phyloP scores from a whole-genome alignment of 768 basidiomycete genomes.

The Tylopilus balloui region DNA sequence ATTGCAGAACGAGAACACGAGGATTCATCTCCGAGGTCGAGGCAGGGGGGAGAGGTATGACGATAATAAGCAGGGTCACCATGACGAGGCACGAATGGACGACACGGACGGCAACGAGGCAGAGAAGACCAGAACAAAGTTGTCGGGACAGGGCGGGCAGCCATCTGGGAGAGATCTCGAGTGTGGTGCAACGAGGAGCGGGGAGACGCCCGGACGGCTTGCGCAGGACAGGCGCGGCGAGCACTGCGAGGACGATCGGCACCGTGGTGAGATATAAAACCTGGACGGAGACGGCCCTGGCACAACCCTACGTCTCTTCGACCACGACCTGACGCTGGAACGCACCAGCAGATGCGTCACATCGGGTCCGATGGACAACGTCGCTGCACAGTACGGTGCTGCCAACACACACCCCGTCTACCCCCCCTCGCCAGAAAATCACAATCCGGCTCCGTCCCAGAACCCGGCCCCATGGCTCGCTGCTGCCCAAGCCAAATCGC shows the following conservation, averaged over 20 bases:
- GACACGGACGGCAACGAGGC: conserved; percentile 19
- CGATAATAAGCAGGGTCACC: conserved; percentile 20
- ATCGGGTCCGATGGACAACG: conserved; percentile 35
- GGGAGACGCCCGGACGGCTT: conserved; percentile 12
- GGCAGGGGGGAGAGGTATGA: conserved; percentile 22
- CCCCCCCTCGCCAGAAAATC: conserved; percentile 28
- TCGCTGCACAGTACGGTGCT: conserved; percentile 28
- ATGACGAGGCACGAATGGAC: conserved; percentile 16
- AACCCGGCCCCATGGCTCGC: conserved; percentile 4
- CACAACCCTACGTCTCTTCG: conserved; percentile 25
- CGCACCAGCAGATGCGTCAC: conserved; percentile 33
- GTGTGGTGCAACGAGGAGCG: conserved; percentile 16
- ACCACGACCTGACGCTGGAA: conserved; percentile 27
- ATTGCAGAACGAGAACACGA: conserved; percentile 27
- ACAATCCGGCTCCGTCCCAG: conserved; percentile 17
- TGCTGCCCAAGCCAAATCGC: conserved; percentile 3
- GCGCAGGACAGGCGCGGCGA: conserved; percentile 4
- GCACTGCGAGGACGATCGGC: conserved; percentile 17
- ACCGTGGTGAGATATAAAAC: conserved; percentile 29
- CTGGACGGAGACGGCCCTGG: conserved; percentile 22
- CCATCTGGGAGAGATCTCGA: conserved; percentile 13
- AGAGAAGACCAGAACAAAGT: conserved; percentile 11
- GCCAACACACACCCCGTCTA: conserved; percentile 30
- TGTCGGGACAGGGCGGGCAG: conserved; percentile 17
- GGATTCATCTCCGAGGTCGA: conserved; percentile 34